A percentile compares a stretch with the other conserved stretches of the same genome.
phyloP scores from a whole-genome alignment of 140 eudicot genomes.

The Senecio squalidus region DNA sequence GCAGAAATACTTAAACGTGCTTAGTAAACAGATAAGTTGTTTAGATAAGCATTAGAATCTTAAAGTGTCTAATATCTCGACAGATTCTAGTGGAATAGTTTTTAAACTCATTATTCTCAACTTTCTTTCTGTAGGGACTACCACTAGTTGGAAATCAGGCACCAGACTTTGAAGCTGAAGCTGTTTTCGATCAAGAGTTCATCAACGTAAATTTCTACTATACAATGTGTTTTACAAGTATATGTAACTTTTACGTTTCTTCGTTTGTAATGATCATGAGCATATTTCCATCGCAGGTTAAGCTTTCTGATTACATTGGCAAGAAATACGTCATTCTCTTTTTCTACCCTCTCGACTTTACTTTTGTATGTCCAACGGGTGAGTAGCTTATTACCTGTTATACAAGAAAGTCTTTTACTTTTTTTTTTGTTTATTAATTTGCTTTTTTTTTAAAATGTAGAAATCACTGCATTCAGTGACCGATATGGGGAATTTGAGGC shows the following conservation, averaged over 20 bases:
- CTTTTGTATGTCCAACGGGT: slow-evolving; percentile 98
- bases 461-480: slow-evolving; percentile 97
- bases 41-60: too few relatives aligned
- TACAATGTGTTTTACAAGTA: background rate
- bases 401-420: background rate
- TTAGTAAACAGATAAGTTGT: too few relatives aligned
- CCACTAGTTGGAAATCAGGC: slow-evolving; percentile 92
- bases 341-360: slow-evolving; percentile 97
- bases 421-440: background rate
- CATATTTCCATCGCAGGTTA: slow-evolving; percentile 52
- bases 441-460: slow-evolving; percentile 30
- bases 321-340: slow-evolving; percentile 95
- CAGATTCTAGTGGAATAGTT: too few relatives aligned
- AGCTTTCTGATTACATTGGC: slow-evolving; percentile 88
- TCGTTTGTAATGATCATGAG: background rate
- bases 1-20: too few relatives aligned
- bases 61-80: too few relatives aligned
- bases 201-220: slow-evolving; percentile 50
- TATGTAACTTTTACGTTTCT: background rate
- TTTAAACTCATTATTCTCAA: too few relatives aligned
- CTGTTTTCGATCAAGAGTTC: slow-evolving; percentile 95
- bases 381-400: slow-evolving; percentile 10
- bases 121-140: slow-evolving; percentile 29
- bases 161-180: slow-evolving; percentile 96
- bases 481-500: slow-evolving; percentile 73